A percentile compares a stretch with the other conserved stretches of the same genome.
Evolutionary conservation across 2,329 filamentous ascomycete genomes (phyloP).

Genomic region (Sclerotiophoma versabilis): DNA sequence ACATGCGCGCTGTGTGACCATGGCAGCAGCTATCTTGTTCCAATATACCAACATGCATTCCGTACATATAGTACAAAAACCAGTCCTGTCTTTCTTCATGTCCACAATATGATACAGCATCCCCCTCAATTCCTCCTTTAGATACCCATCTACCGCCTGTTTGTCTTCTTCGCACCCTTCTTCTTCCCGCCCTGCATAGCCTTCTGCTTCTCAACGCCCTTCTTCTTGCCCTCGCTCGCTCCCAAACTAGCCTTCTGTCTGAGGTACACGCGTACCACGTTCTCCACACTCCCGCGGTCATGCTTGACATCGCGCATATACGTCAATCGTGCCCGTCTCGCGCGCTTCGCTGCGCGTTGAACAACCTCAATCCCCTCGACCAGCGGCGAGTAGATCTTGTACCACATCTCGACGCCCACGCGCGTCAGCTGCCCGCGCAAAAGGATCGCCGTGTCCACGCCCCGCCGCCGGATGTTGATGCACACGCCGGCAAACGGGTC

Average conservation of each 20-base stretch:
- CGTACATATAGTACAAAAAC: neutral
- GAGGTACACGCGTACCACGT: constrained; percentile 47
- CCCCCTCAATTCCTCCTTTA: neutral
- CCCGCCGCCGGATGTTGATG: constrained; percentile 82
- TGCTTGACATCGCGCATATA: constrained; percentile 73
- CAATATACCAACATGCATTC: neutral
- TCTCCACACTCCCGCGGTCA: constrained; percentile 49
- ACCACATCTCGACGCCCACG: constrained; percentile 95
- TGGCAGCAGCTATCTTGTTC: neutral
- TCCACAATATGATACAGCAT: constrained; percentile 6
- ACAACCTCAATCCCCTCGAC: constrained; percentile 93
- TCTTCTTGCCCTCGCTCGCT: constrained; percentile 40
- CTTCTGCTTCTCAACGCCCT: constrained; percentile 27
- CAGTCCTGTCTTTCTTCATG: neutral
- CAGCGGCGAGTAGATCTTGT: constrained; percentile 91
- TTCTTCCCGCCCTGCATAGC: constrained; percentile 37
- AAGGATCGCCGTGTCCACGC: constrained; percentile 86
- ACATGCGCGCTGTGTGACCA: neutral
- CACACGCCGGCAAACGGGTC: constrained; percentile 92
- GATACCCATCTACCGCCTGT: constrained; percentile 32
- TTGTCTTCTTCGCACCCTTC: constrained; percentile 38
- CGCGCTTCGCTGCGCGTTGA: constrained; percentile 82
- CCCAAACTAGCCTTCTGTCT: constrained; percentile 49
- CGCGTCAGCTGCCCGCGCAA: constrained; percentile 86
- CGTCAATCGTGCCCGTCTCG: constrained; percentile 84